Conservation (phyloP, 108 stramenopile genomes). For the Fragilaria radians region DNA sequence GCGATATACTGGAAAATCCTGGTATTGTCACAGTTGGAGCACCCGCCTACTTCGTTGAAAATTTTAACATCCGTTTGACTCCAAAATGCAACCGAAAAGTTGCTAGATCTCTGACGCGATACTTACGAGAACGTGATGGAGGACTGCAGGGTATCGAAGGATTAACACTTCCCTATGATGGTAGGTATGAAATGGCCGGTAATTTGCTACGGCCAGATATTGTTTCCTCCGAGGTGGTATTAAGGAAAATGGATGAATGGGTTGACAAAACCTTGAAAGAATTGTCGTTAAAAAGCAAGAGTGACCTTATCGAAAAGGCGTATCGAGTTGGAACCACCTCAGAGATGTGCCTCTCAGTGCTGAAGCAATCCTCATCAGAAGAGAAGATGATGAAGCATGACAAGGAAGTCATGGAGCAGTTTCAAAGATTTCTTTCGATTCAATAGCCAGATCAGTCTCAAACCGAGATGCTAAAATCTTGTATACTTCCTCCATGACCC, state of each 20-base stretch:
- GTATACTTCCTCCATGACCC: constrained; percentile 58
- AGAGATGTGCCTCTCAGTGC: constrained; percentile 30
- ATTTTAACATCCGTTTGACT: constrained; percentile 72
- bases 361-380: constrained; percentile 6
- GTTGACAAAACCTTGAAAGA: constrained; percentile 12
- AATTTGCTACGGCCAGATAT: constrained; percentile 54
- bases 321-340: constrained; percentile 65
- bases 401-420: background rate
- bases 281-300: constrained; percentile 3
- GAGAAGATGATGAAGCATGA: background rate
- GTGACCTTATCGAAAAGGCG: constrained; percentile 32
- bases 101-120: constrained; percentile 54
- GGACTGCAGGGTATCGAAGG: constrained; percentile 76
- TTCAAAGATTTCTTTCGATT: background rate
- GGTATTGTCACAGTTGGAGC: constrained; percentile 54
- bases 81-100: constrained; percentile 20
- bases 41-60: constrained; percentile 67
- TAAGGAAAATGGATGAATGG: constrained; percentile 33
- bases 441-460: background rate
- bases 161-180: constrained; percentile 59
- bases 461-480: background rate
- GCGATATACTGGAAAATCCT: constrained; percentile 3
- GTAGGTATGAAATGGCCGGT: constrained; percentile 72
- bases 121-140: constrained; percentile 55
- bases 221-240: constrained; percentile 30